Evolutionary conservation across 192 early-diverging fungal genomes (phyloP).

Genomic region (Umbelopsis ramanniana): DNA sequence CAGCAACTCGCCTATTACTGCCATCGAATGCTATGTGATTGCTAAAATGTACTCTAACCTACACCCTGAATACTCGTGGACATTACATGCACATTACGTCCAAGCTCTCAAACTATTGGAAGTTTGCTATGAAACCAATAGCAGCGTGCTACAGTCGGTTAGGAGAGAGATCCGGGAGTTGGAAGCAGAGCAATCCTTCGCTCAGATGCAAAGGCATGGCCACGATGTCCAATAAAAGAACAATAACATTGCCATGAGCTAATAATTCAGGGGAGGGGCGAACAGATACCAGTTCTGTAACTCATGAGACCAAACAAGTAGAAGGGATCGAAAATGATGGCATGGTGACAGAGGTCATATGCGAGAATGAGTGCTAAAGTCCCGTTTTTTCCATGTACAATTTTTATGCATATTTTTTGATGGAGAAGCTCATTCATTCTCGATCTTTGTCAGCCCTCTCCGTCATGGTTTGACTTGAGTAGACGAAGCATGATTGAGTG

Average conservation of each 20-base stretch:
- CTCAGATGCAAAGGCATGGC: background rate
- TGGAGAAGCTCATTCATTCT: background rate
- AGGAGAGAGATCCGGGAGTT: background rate
- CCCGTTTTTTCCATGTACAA: background rate
- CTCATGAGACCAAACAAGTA: background rate
- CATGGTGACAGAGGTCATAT: background rate
- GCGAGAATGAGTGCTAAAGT: background rate
- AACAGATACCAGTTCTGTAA: background rate
- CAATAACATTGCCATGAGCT: background rate
- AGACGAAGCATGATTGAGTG: background rate
- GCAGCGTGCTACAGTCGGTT: background rate
- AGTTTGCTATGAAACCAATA: background rate
- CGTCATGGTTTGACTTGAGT: background rate
- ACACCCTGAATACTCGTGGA: background rate
- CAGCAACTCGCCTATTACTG: background rate
- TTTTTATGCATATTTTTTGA: background rate
- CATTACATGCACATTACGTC: background rate
- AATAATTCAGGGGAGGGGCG: background rate
- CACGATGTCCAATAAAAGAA: background rate
- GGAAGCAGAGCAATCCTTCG: background rate
- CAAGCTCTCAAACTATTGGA: slow-evolving; percentile 3
- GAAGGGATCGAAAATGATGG: background rate
- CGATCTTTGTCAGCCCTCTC: background rate
- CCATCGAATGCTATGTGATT: slow-evolving; percentile 4
- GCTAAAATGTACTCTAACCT: slow-evolving; percentile 12